A percentile compares a stretch with the other conserved stretches of the same genome.
These are phyloP conservation scores for Vigna angularis DNA, from an alignment of 306 rosid species.

Conservation along the genomic window DNA sequence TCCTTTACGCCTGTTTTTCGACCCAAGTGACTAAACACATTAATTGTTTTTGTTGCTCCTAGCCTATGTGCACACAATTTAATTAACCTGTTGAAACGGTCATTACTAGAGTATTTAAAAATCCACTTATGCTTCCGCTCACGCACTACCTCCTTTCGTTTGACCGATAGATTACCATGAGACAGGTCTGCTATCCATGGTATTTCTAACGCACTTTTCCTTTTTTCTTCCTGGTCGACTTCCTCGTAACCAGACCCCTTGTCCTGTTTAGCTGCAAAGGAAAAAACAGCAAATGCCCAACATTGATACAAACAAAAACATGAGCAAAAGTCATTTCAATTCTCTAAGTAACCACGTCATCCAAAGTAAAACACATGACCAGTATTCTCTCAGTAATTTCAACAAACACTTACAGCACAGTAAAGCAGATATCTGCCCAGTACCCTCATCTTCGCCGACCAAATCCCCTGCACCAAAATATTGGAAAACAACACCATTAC, in stretches of 20 bases:
- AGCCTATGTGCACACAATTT: constrained; percentile 53
- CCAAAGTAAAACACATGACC: constrained; percentile 19
- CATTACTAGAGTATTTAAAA: constrained; percentile 36
- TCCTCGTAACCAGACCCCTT: constrained; percentile 31
- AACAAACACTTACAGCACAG: constrained; percentile 61
- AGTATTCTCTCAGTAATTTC: constrained; percentile 40
- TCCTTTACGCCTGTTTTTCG: constrained; percentile 67
- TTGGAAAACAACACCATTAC: constrained; percentile 14
- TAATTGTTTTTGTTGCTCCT: constrained; percentile 55
- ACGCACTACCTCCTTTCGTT: constrained; percentile 58
- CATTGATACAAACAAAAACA: constrained; percentile 3
- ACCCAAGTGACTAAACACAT: constrained; percentile 65
- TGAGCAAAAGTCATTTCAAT: constrained; percentile 15
- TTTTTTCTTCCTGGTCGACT: constrained; percentile 27
- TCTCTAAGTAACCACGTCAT: constrained; percentile 11
- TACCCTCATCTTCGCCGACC: background rate
- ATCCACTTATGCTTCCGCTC: constrained; percentile 71
- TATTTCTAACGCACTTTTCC: constrained; percentile 35
- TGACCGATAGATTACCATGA: constrained; percentile 1
- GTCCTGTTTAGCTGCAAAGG: constrained; percentile 45
- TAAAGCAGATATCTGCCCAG: constrained; percentile 45
- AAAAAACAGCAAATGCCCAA: constrained; percentile 24
- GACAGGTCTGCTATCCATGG: constrained; percentile 48
- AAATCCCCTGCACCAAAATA: constrained; percentile 61
- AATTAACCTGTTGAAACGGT: constrained; percentile 52